Base-by-base conservation (phyloP, 2,329 filamentous ascomycete genomes). In the Dendrostoma leiphaemia region DNA sequence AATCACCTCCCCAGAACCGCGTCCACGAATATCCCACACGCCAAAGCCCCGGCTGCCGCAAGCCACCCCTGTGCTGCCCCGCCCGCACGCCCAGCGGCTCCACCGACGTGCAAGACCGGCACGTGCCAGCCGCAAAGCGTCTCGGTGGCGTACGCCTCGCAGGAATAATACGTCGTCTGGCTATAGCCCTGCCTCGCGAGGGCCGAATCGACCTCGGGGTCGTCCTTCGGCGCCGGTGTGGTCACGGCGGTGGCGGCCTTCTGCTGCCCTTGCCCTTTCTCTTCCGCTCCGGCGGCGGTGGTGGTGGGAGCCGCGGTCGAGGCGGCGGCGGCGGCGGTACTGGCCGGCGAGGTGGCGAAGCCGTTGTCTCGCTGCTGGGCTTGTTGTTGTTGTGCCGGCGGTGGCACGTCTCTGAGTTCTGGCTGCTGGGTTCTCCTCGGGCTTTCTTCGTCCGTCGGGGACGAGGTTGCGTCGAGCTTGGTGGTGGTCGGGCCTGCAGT, bases 161-260 rank as follows among this genome's bases (percentile, higher is more conserved):
- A 74, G 24, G 67, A 67, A 58, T 65, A 73, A 56, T 71, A 74
- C 6, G 71, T 73, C n/a, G 68, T 69, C 62, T 73, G 68, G 12
- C 63, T 59, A 54, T 68, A 70, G 19, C 67, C 53, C 45, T 58
- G 41, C 40, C 43, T 32, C n/a, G 55, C 55, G 15, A 58, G 58
- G 37, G 60, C 60, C 23, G 59, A 54, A 35, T 51, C 60, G 32
- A 61, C 60, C 32, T 65, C 56, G 10, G 59, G 56, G 24, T 60
- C 54, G 23, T 58, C 45, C 6, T 57, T 54, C 2, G 62, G 60
- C 2, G 60, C 54, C 13, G 58, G 44, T 2, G 64, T 63, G 29
- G 59, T 59, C 32, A 41, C 46, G 13, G 28, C 48, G 15, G 19
- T 41, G 12, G 49, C 46, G 37, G 7, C 28, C 35, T 35, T 24